Evolutionary conservation across 116 monocot species (phyloP).

Genomic region (Zostera marina): DNA sequence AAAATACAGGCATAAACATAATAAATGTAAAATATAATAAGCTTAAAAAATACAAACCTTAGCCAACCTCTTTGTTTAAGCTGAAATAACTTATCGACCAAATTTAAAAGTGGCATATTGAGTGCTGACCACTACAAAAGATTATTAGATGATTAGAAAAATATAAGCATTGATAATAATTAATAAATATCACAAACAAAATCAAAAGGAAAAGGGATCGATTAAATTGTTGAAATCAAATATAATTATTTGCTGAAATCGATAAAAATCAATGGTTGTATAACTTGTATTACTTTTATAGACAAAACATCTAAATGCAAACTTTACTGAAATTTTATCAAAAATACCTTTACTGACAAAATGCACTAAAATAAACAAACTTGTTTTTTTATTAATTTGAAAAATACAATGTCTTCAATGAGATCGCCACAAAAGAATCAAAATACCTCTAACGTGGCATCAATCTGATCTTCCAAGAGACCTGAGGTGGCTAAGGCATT

Average conservation of each 20-base stretch:
- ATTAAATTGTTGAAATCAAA: neutral
- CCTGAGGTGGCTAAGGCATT: constrained; percentile 15
- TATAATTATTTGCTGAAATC: too few relatives aligned
- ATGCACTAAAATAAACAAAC: too few relatives aligned
- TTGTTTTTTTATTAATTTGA: too few relatives aligned
- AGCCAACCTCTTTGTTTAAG: constrained; percentile 87
- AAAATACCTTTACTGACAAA: too few relatives aligned
- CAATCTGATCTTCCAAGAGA: constrained; percentile 32
- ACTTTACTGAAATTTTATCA: too few relatives aligned
- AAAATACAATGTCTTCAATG: too few relatives aligned
- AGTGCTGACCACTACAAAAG: constrained; percentile 78
- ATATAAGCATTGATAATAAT: neutral
- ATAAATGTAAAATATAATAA: neutral
- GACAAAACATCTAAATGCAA: too few relatives aligned
- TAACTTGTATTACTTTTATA: too few relatives aligned
- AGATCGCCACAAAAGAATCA: too few relatives aligned
- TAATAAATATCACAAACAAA: neutral
- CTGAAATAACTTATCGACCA: constrained; percentile 94
- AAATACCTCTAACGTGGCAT: constrained; percentile 77
- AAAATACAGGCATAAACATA: too few relatives aligned
- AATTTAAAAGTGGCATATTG: constrained; percentile 76
- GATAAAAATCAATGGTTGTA: too few relatives aligned
- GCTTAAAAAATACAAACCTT: constrained; percentile 29
- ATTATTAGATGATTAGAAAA: neutral
- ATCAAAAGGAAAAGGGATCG: neutral